Evolutionary conservation across 2,329 filamentous ascomycete species (phyloP).

Genomic region (Phoma sp.): DNA sequence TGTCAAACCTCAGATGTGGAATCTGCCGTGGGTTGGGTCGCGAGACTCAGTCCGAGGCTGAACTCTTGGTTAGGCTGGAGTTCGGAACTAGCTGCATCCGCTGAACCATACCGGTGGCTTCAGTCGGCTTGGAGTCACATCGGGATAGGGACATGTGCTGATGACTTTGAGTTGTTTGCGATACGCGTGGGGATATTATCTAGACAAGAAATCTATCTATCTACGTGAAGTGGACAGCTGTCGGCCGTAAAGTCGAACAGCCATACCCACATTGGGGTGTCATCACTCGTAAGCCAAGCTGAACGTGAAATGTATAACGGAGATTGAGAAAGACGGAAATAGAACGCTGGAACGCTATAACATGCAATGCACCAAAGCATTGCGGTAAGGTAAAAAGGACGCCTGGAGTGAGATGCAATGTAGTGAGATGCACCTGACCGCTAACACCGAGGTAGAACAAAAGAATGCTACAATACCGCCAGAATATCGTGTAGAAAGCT

Average conservation of each 20-base stretch:
- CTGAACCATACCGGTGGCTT: not conserved
- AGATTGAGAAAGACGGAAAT: not conserved
- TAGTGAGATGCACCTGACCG: not conserved
- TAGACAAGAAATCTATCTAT: not conserved
- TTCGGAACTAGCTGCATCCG: not conserved
- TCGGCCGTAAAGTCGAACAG: not conserved
- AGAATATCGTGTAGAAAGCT: not conserved
- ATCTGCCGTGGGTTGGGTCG: not conserved
- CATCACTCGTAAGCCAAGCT: constrained; percentile 12
- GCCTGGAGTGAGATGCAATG: not conserved
- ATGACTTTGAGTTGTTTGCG: not conserved
- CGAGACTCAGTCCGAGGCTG: constrained; percentile 1
- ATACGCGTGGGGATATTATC: constrained; percentile 6
- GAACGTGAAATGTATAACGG: not conserved
- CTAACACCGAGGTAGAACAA: not conserved
- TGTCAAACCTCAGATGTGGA: constrained; percentile 3
- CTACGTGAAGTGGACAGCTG: constrained; percentile 3
- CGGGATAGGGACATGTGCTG: not conserved
- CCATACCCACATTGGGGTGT: not conserved
- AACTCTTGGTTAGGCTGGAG: not conserved
- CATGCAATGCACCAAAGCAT: not conserved
- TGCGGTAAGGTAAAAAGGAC: not conserved
- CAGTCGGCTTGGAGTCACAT: not conserved
- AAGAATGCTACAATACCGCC: not conserved
- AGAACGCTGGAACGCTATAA: constrained; percentile 7